Base-by-base conservation (phyloP, 371 early-diverging fungal species). In the Apophysomyces trapeziformis region DNA sequence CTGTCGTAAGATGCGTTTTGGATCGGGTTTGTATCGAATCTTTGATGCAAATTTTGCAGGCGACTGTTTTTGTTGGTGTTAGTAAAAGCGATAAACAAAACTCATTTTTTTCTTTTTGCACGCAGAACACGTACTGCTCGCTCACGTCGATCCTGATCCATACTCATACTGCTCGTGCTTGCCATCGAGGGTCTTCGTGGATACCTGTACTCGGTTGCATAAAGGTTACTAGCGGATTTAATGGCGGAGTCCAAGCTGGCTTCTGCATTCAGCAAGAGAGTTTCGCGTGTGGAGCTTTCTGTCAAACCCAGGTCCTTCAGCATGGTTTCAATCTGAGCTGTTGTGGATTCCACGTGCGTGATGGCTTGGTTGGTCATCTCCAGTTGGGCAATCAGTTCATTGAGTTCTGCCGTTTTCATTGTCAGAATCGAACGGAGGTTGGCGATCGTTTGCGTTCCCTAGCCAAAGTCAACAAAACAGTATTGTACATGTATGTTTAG, bases 381-480 rank as follows among this genome's bases (percentile, higher is more conserved):
- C 12, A 83, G 66, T 59, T 83, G 83, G 12, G 80, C 80, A 12
- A 83, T 43, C 2, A 83, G 64, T 60, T 83, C 83, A 56, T 83
- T 80, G 4, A 83, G 64, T 67, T 83, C 83, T 11, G 80, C 80
- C 18, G 83, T 80, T 57, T 83, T 83, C n/a, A 83, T 58, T 1
- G 78, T 77, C 38, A 83, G 60, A 60, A 83, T 77, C 36, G 80
- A 80, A 7, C 83, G 80, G 9, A 83, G 65, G 45, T 80, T 80
- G 60, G 74, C 73, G 35, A 80, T 74, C 14, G 80, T 78, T 68
- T 83, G 83, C 26, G 77, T 72, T 26, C 80, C 80, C 78, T 77
- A 43, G 32, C 32, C 32, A 26, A 26, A 26, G 3, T 26, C 32
- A 26, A 2, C 32, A 26, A 26, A 26, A 26, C 32, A 26, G 32